These are phyloP conservation scores for Psilocybe tampanensis DNA, from an alignment of 768 basidiomycete species.

Conservation along the genomic window DNA sequence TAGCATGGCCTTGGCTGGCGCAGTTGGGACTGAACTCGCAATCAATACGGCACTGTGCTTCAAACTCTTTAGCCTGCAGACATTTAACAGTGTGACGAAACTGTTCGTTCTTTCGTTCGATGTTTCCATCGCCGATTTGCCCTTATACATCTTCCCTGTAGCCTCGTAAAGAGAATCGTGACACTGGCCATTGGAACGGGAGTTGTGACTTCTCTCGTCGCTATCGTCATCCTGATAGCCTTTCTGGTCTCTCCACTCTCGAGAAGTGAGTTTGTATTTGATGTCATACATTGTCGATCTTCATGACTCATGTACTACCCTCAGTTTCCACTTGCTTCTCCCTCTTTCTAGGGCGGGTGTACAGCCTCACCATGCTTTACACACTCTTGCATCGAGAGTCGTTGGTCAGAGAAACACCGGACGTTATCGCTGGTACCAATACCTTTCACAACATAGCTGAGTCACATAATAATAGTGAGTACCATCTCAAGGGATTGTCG, in stretches of 20 bases:
- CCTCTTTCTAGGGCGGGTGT: conserved; percentile 10
- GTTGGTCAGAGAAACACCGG: neutral
- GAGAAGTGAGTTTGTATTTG: neutral
- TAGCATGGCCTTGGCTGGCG: conserved; percentile 6
- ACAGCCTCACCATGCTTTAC: conserved; percentile 13
- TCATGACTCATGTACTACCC: neutral
- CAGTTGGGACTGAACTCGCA: conserved; percentile 5
- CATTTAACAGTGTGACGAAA: neutral
- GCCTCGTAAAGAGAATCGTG: conserved; percentile 8
- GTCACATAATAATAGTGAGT: neutral
- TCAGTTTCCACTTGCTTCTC: conserved; percentile 6
- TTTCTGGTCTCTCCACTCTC: neutral
- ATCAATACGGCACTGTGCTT: conserved; percentile 10
- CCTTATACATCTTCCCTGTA: neutral
- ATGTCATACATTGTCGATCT: neutral
- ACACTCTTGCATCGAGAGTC: conserved; percentile 7
- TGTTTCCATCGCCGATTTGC: neutral
- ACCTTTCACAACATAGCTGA: neutral
- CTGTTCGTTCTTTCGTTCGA: neutral
- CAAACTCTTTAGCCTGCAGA: neutral
- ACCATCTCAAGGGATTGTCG: neutral
- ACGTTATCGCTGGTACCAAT: neutral
- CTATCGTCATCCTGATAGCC: neutral
- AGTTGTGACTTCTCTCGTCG: conserved; percentile 7
- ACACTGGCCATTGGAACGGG: conserved; percentile 8